Base-by-base conservation (phyloP, 2,329 filamentous ascomycete species). In the Botrytis deweyae region DNA sequence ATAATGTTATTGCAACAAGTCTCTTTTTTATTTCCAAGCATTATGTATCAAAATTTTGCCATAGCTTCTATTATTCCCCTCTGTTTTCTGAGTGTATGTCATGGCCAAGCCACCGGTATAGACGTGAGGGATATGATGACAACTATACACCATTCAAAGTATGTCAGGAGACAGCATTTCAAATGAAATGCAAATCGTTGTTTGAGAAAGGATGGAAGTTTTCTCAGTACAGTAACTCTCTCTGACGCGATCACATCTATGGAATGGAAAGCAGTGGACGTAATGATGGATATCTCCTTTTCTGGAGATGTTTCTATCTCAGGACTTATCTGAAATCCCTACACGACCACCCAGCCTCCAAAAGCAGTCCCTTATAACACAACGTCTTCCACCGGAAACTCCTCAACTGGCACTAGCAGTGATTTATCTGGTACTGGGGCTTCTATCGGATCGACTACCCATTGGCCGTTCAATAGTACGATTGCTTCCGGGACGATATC, bases 131-230 rank as follows among this genome's bases (percentile, higher is more conserved):
- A 52, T 14, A 52, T n/a, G 22, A 52, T 33, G 33, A 33, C 33
- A 33, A 33, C 33, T 33, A 33, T 33, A 33, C 33, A 33, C 88
- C 4, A 84, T 90, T 78, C 79, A 79, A 9, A 81, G 83, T 2
- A 79, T 90, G 82, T 78, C 83, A 6, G 58, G 78, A 83, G 0
- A 76, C 81, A 0, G 80, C 78, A 16, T 90, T 88, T 81, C 79
- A 81, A 40, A 81, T 78, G 40, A 82, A 83, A 36, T 90, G 88
- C 79, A 82, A 83, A 75, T 82, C 78, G 8, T 82, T 90, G 7
- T 81, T 90, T 52, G 86, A 88, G 78, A 86, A 78, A 87, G 90
- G 88, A 87, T 90, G 73, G 87, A 90, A 18, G 84, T 86, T 3
- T 88, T 90, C 88, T 88, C 3, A 78, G 80, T 4, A 82, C 82